Evolutionary conservation across 192 early-diverging fungal species (phyloP).

Genomic region (Lunasporangiospora selenospora): DNA sequence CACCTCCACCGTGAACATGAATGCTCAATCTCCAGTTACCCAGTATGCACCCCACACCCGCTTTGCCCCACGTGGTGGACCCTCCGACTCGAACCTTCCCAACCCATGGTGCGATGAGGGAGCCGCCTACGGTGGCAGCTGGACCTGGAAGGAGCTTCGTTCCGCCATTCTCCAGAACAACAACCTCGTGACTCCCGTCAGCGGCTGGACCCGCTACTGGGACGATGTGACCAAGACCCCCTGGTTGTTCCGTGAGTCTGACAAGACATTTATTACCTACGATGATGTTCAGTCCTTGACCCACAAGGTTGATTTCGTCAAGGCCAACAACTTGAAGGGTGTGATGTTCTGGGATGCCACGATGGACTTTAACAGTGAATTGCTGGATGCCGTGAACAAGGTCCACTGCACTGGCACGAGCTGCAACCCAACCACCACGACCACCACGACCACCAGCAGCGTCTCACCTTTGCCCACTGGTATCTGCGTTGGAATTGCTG

Average conservation of each 20-base stretch:
- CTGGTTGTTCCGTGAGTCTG: conserved; percentile 69
- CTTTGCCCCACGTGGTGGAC: conserved; percentile 56
- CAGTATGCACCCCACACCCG: conserved; percentile 28
- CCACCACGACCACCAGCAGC: neutral
- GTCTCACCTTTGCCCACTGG: conserved; percentile 1
- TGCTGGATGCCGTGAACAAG: conserved; percentile 22
- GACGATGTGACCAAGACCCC: conserved; percentile 70
- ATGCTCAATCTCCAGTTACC: conserved; percentile 20
- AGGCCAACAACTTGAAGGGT: conserved; percentile 58
- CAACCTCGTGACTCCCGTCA: conserved; percentile 27
- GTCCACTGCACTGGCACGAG: conserved; percentile 17
- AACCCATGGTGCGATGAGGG: conserved; percentile 57
- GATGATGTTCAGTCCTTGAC: conserved; percentile 72
- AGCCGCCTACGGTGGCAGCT: conserved; percentile 59
- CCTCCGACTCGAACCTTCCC: conserved; percentile 55
- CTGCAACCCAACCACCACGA: conserved; percentile 11
- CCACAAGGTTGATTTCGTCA: conserved; percentile 64
- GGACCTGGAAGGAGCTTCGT: conserved; percentile 72
- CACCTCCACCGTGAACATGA: conserved; percentile 23
- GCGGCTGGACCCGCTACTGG: conserved; percentile 68
- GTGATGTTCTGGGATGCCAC: conserved; percentile 67
- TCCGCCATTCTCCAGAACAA: conserved; percentile 31
- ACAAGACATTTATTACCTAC: conserved; percentile 73
- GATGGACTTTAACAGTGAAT: conserved; percentile 31
- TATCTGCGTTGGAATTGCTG: conserved; percentile 23